Base-by-base conservation (phyloP, 2,329 filamentous ascomycete genomes). In the Cytospora piceicola region DNA sequence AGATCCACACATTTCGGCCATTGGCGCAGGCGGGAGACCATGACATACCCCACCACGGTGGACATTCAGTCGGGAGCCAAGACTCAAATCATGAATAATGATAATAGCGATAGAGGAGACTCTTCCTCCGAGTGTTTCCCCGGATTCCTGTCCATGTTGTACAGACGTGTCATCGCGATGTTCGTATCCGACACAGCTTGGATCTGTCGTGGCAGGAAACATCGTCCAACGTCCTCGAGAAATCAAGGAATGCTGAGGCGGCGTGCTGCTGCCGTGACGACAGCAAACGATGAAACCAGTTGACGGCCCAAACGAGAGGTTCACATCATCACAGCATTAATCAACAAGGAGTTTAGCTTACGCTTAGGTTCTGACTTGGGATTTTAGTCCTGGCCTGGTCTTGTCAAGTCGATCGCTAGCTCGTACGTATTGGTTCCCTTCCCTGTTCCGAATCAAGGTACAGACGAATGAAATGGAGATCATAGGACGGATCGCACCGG, bases 31-130 rank as follows among this genome's bases (percentile, higher is more conserved):
- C 27, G 56, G 36, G 32, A 27, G 36, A 62, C 56, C 60, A 62
- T 46, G 51, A 62, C 52, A 62, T 56, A 29, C 52, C 52, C 27
- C 60, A 62, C 60, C 36, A 12, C n/a, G 52, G 27, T 29, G 34
- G 20, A 32, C 32, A 54, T 42, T 42, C 51, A 24, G 32, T 8
- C n/a, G 39, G 24, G 42, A 32, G n/a, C 30, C 32, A 22, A 54
- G 34, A 52, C 56, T 62, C 60, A 34, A 34, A 56, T 39, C 60
- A 62, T 39, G 20, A 56, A n/a, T 4, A 22, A 42, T 29, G 20
- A 49, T 53, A 15, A n/a, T 8, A 9, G 30, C 27, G 20, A 56
- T 53, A 12, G 52, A 30, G 46, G 27, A 51, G 24, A 42, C 36
- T 46, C 24, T 32, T 20, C 60, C 32, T 53, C 52, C 34, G 17